Evolutionary conservation across 345 rosid species (phyloP), one percentile per base, ranked within the genome.

Genomic region (Citropsis articulata): DNA sequence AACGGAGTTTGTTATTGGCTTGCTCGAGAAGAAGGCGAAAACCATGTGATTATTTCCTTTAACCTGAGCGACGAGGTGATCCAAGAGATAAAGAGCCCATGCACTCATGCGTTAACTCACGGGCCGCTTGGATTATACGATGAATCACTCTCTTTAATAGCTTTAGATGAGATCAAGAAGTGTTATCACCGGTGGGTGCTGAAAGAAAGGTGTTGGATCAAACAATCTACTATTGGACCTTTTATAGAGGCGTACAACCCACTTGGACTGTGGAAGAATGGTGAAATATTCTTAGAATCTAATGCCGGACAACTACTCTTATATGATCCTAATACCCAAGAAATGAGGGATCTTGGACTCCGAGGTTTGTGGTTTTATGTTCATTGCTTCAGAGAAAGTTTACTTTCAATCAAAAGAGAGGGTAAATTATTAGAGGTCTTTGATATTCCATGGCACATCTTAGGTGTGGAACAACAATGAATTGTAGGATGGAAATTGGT

Each of bases 371-470:
- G 19, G 18, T 25, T 27, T 30, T 27, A 14, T 13, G 36, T 63
- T 13, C 36, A 28, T 30, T 10, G 14, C 22, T 63, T 27, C 18
- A 63, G 6, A 2, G 67, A 63, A 19, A 63, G 67, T 28, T 0
- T 63, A 63, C 30, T 28, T 4, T 0, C 35, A 0, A 4, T 63
- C 6, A 63, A 63, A 19, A 18, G 16, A 16, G 21, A 7, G 0
- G 7, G 31, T 28, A 30, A 28, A 0, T 63, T 60, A 1, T 3
- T 60, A 0, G 13, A n/a, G 0, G 12, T 0, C 0, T 9, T 4
- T 0, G 13, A n/a, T n/a, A 25, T 60, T n/a, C 14, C 28, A 0
- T 60, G 65, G 25, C 13, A 60, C 1, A 25, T n/a, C 14, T 25
- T 60, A 24, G 27, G 30, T 0, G 31, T 24, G 2, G 25, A 56